phyloP scores from a whole-genome alignment of 768 basidiomycete genomes.

The Leccinum uliginosum region DNA sequence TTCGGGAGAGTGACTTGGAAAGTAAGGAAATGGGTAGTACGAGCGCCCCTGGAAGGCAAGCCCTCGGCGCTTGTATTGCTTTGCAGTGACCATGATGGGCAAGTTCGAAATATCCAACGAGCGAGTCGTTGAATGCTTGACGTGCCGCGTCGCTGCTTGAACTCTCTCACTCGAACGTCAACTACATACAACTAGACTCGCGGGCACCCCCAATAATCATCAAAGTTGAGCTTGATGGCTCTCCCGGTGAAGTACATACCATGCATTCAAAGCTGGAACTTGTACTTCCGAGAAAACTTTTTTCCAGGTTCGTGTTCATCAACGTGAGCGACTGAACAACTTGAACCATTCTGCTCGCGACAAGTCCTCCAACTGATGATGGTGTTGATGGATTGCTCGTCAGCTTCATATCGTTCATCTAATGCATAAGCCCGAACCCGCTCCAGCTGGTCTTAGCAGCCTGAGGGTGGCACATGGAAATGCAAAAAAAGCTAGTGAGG shows the following conservation, averaged over 20 bases:
- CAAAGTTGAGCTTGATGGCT: too few relatives aligned
- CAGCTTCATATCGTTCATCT: background rate
- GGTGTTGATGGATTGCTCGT: background rate
- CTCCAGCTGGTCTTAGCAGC: too few relatives aligned
- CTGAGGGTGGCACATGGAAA: too few relatives aligned
- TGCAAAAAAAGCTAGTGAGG: too few relatives aligned
- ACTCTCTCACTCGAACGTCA: background rate
- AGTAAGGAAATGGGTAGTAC: background rate
- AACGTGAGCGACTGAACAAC: background rate
- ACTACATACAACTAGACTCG: too few relatives aligned
- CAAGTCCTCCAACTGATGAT: background rate
- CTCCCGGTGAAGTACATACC: too few relatives aligned
- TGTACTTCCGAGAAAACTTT: background rate
- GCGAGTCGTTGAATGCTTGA: background rate
- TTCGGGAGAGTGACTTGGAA: background rate
- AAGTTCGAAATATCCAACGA: background rate
- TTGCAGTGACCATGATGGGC: background rate
- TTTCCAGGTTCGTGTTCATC: background rate
- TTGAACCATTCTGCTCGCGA: background rate
- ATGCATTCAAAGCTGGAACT: too few relatives aligned
- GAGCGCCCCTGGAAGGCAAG: conserved; percentile 5
- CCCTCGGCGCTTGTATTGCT: conserved; percentile 4
- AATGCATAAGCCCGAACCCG: background rate
- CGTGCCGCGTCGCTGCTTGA: background rate
- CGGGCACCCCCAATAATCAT: too few relatives aligned